Evolutionary conservation across 148 eudicot genomes (phyloP).

Genomic region (Agrostemma githago): DNA sequence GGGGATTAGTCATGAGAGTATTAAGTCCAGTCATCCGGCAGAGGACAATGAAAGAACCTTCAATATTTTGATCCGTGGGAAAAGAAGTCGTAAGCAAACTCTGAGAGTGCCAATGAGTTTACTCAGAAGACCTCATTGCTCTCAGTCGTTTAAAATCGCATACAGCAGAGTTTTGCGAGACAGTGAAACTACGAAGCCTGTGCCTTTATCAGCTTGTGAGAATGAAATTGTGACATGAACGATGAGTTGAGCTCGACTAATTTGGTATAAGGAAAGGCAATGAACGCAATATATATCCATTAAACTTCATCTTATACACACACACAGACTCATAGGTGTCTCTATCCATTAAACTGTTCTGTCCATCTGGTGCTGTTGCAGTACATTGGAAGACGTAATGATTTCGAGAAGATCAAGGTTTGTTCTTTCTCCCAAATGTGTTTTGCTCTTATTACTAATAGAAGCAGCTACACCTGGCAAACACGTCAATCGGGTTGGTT

Average conservation of each 20-base stretch:
- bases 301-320: slow-evolving; percentile 1
- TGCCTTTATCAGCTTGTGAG: slow-evolving; percentile 44
- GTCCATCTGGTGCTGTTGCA: slow-evolving; percentile 15
- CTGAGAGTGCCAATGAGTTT: slow-evolving; percentile 84
- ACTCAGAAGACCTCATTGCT: slow-evolving; percentile 75
- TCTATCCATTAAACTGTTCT: slow-evolving; percentile 6
- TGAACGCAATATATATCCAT: slow-evolving; percentile 22
- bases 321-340: slow-evolving; percentile 6
- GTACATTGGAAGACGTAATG: slow-evolving; percentile 10
- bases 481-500: no score
- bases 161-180: slow-evolving; percentile 79
- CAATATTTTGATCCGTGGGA: slow-evolving; percentile 77
- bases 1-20: slow-evolving; percentile 15
- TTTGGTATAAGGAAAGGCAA: slow-evolving; percentile 22
- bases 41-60: slow-evolving; percentile 59
- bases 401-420: slow-evolving; percentile 34
- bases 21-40: slow-evolving; percentile 16
- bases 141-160: slow-evolving; percentile 79
- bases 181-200: slow-evolving; percentile 54
- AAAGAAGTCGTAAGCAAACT: slow-evolving; percentile 79
- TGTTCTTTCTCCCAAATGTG: slow-evolving; percentile 16
- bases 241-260: slow-evolving; percentile 17
- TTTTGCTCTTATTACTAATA: background rate
- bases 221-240: slow-evolving; percentile 38
- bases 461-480: background rate